Evolutionary conservation across 768 basidiomycete species (phyloP), one percentile per base, ranked within the genome.

Genomic region (Gloeopeniophorella convolvens): DNA sequence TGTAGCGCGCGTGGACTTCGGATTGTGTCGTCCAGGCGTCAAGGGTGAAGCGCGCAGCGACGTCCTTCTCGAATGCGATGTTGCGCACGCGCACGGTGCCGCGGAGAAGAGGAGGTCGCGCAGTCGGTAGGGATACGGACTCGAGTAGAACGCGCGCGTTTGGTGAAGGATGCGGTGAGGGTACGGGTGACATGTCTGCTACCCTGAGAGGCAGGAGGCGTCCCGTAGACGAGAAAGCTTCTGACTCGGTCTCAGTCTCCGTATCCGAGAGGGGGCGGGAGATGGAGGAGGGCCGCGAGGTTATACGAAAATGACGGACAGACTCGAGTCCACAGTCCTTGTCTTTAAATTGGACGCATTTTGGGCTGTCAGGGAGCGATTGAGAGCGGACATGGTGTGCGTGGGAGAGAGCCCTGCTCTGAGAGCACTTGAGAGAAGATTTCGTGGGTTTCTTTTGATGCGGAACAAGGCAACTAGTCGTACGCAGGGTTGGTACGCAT

Each of bases 1-100:
- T 21, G 42, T 50, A 44, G 2, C 32, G 36, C 24, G 42, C 49
- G 4, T 18, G 36, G 9, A 74, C 72, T 56, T 79, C 77, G 21
- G 66, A 70, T 5, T 71, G 70, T 6, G 77, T 79, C 58, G 72
- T 69, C 77, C 77, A 79, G 62, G 68, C 65, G 56, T 79, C 77
- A 40, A 73, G 60, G 3, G 77, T 77, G 63, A 76, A 79, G 10
- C 75, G 63, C 6, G 73, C 66, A 0, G 66, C 66, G 36, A 78
- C 71, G 62, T 64, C 64, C 62, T 79, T 79, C 51, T 69, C 66
- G 51, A 70, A 78, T 6, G 73, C 62, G 40, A 77, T 55, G 61
- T 79, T 78, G 50, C 68, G 65, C 39, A 75, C 73, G 28, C 69
- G 63, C 13, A 75, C 63, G 20, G 65, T 63, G 2, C 77, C 76